Evolutionary conservation across 2,329 filamentous ascomycete genomes (phyloP), one percentile per base, ranked within the genome.

Genomic region (Fonsecaea pedrosoi): DNA sequence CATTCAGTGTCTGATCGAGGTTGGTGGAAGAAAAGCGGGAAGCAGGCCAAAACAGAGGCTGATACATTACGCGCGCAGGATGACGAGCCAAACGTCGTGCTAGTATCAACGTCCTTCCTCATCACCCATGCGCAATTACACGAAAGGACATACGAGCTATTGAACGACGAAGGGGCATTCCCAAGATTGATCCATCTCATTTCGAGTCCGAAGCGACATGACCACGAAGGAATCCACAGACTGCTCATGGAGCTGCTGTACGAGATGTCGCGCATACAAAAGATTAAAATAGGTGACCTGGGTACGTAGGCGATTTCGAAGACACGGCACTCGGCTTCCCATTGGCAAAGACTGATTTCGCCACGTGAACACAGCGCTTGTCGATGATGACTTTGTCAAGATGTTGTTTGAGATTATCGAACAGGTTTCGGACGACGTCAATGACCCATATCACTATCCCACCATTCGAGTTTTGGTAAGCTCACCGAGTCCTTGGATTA

Each of bases 401-500:
- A 90, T 92, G 75, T 86, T 99, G 9, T 93, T 98, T 74, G 86
- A 90, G 71, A 89, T 97, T 64, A 94, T 97, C 74, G 94, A 98
- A 79, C 86, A 91, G 69, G 84, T 94, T 4, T 95, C 92, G 6
- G 89, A 94, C 76, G 94, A 98, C 78, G 89, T 87, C 25, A 87
- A 92, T 72, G 95, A 98, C 77, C 94, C 94, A 0, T 99, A 97
- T 77, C 94, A 98, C 77, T 98, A 97, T 77, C 91, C 92, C 5
- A 90, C 97, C 54, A 97, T 99, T 75, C 88, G 94, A 70, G 94
- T 98, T 58, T 78, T 99, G 80, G 93, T 96, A 80, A 77, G 89
- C 82, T 7, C 37, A 34, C n/a, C 45, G 25, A 38, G 10, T 15
- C 53, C 25, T 25, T 37, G 13, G 12, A 25, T n/a, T 12, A n/a